Base-by-base conservation (phyloP, 768 basidiomycete species). In the Pleurotus tuber-regium region DNA sequence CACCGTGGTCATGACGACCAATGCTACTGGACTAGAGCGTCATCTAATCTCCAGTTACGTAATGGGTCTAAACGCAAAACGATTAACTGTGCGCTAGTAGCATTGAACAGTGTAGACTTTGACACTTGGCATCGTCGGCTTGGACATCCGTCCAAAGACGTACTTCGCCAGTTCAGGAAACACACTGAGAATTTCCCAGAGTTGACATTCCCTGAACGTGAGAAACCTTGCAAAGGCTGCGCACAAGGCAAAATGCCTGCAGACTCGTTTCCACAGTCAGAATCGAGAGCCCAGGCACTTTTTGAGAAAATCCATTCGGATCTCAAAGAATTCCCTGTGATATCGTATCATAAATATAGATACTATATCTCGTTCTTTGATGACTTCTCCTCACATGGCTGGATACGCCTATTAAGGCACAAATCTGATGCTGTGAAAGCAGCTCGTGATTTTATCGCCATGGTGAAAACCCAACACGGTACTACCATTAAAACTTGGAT, bases 401-500 rank as follows among this genome's bases (percentile, higher is more conserved):
- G 50, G 50, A 43, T 39, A 28, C 18, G 43, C 4, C 7, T 52
- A 25, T 42, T 42, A 51, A 35, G 52, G 51, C 25, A 3, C 21
- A 23, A 53, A 50, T 26, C 19, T 6, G 51, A 58, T 18, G 52
- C 54, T 41, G 19, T 16, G 11, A 41, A 51, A 9, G 42, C 26
- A 18, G 51, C 53, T 25, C 16, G 16, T 19, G n/a, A 53, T n/a
- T 52, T 53, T 38, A 23, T 38, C 29, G 41, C 26, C 12, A 51
- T 50, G 18, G 42, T 59, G 8, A 23, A 50, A 23, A 56, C 47
- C 24, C 55, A 56, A 29, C 43, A 29, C 16, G 55, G 51, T 3
- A 44, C 39, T n/a, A 40, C 24, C 1, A 29, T 59, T 24, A 56
- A 54, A 42, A 28, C 24, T 24, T 35, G 52, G 24, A 25, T 23